Evolutionary conservation across 116 monocot species (phyloP).

Genomic region (Phalaenopsis hybrid): DNA sequence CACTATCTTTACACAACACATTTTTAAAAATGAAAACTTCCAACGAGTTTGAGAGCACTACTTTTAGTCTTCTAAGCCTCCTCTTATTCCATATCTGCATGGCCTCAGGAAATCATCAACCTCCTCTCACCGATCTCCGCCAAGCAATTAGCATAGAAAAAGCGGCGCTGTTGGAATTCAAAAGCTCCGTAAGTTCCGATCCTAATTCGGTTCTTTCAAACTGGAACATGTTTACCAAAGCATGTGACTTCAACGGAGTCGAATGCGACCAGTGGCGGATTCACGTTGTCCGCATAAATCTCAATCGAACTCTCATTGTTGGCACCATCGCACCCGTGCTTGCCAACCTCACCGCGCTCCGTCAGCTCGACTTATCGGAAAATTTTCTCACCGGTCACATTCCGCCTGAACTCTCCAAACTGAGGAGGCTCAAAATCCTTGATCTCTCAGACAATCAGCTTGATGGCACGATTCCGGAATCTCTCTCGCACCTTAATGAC

Average conservation of each 20-base stretch:
- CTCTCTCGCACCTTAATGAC: background rate
- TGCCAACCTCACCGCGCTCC: conserved; percentile 31
- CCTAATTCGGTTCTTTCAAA: conserved; percentile 13
- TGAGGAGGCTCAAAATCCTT: background rate
- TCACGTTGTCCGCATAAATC: conserved; percentile 8
- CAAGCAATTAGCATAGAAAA: conserved; percentile 11
- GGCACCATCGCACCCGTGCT: too few species aligned
- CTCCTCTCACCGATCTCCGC: too few species aligned
- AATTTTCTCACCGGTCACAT: conserved; percentile 19
- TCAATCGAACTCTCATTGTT: too few species aligned
- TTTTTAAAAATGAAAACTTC: too few species aligned
- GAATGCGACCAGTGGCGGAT: conserved; percentile 21
- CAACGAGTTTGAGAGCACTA: too few species aligned
- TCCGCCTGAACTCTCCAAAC: conserved; percentile 21
- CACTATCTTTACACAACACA: too few species aligned
- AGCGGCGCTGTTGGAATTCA: conserved; percentile 24
- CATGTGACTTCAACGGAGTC: conserved; percentile 25
- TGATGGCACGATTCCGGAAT: too few species aligned
- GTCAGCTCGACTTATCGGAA: conserved; percentile 14
- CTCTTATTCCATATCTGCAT: too few species aligned
- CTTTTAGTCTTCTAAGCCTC: too few species aligned
- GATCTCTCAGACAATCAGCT: background rate
- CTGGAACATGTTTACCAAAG: conserved; percentile 29
- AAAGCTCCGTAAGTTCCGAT: conserved; percentile 8
- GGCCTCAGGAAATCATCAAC: too few species aligned